Base-by-base conservation (phyloP, 306 rosid species). In the Hippophae gyantsensis region DNA sequence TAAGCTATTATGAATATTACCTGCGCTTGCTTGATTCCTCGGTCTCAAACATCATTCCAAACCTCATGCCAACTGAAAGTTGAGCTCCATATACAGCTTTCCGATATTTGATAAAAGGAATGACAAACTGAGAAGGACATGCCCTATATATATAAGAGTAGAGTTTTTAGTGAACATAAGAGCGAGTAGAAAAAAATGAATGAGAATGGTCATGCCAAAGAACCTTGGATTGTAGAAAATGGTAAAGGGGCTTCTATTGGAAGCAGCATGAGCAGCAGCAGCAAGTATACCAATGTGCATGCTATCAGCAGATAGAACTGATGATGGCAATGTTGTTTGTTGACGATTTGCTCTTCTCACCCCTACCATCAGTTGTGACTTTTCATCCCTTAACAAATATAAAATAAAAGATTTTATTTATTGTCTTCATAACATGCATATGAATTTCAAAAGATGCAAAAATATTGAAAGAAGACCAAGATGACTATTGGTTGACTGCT, bases 211-310 rank as follows among this genome's bases (percentile, higher is more conserved):
- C 11, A 3, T 2, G 8, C 46, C 44, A 13, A 58, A n/a, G 51
- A 67, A 88, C 98, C 98, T 93, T 64, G 99, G 99, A 71, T 93
- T 93, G 79, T 93, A 93, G 83, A 88, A 93, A 60, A 93, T 82
- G 7, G 97, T 80, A 71, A 88, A 93, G 9, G 97, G 85, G 64
- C 88, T 88, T 12, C 86, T 82, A 64, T 81, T 86, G 32, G 99
- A 75, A 42, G 99, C 95, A 54, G 99, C 99, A 60, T 93, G 95
- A 69, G 99, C 99, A 9, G 99, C 99, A 11, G 95, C 99, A 59
- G 99, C 99, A 69, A 93, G 99, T 57, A 93, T 90, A 13, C 99
- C 99, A 25, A 93, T 93, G 77, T 93, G 99, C 99, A 93, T 93
- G 76, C 99, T 93, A 74, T 93, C 99, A 3, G 99, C 95, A 54